Evolutionary conservation across 495 filamentous ascomycete genomes (phyloP), one percentile per base, ranked within the genome.

Genomic region (Lasiosphaeris hirsuta): DNA sequence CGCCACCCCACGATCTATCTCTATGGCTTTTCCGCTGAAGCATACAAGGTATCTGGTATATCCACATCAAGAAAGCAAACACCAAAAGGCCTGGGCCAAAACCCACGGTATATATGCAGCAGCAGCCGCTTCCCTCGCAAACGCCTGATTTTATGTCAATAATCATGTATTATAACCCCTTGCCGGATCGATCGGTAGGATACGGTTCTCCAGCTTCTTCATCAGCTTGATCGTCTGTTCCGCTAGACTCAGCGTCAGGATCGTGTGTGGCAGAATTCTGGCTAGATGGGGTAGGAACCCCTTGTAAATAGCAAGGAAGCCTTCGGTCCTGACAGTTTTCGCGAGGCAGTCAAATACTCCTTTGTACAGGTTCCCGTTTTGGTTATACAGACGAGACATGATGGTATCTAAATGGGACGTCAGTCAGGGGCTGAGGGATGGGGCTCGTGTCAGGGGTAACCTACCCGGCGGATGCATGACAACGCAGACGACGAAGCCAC

Each of bases 341-440:
- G 79, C 83, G 42, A 97, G 70, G 70, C 94, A 99, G 74, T 99
- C 94, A 57, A 94, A 90, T 0, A 92, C 90, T 53, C 91, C 87
- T 60, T 81, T 86, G 76, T 99, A 99, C 4, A 97, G 84, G 68
- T 97, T 96, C 33, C 94, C 94, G 52, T 92, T 93, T 73, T 99
- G 94, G 77, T 99, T 99, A 76, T 99, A 99, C 82, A 99, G 88
- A 36, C 94, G 87, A 49, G 88, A 92, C 94, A 99, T 99, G 74
- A 99, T 90, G 8, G 95, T 97, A 69, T 99, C 94, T 91, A 57
- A 2, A 50, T 41, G 42, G 2, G 33, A 11, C 5, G 10, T 41
- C 23, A 46, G n/a, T 14, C 46, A 19, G n/a, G 3, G 15, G 10
- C 4, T 17, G 41, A 46, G 10, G 43, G 36, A 47, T 38, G 44